A percentile compares a stretch with the other conserved stretches of the same genome.
phyloP scores from a whole-genome alignment of 2,329 filamentous ascomycete genomes.

The Cladophialophora carrionii region DNA sequence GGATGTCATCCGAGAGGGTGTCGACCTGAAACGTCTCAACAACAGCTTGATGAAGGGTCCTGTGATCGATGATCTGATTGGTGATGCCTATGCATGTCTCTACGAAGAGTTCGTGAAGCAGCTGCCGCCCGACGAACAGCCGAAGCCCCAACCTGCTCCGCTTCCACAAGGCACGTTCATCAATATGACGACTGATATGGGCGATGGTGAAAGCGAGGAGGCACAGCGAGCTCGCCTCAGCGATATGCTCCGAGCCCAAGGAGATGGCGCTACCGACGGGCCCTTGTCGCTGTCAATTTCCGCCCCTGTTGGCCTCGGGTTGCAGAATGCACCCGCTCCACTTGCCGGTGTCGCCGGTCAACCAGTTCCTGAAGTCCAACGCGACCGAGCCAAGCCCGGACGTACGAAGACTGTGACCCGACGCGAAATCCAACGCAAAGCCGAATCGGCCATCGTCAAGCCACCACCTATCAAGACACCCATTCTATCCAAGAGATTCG shows the following conservation, averaged over 20 bases:
- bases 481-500: constrained; percentile 36
- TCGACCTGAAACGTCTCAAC: constrained; percentile 78
- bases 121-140: constrained; percentile 37
- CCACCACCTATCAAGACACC: constrained; percentile 43
- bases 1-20: constrained; percentile 66
- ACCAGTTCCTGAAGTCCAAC: constrained; percentile 21
- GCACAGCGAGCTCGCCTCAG: constrained; percentile 54
- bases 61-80: constrained; percentile 89
- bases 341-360: constrained; percentile 19
- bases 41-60: constrained; percentile 82
- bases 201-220: constrained; percentile 49
- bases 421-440: constrained; percentile 61
- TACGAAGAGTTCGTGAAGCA: constrained; percentile 66
- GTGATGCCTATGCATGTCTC: constrained; percentile 80
- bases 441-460: constrained; percentile 59
- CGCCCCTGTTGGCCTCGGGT: constrained; percentile 36
- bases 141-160: constrained; percentile 20
- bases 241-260: constrained; percentile 49
- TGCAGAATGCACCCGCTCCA: constrained; percentile 20
- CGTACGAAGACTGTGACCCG: constrained; percentile 63
- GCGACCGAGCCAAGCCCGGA: constrained; percentile 36
- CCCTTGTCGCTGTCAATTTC: constrained; percentile 29
- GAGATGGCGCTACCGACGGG: constrained; percentile 33
- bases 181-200: constrained; percentile 45
- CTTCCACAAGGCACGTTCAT: constrained; percentile 37